Percentiles rank a stretch among this genome's conserved stretches.
Evolutionary conservation across 208 protist genomes (phyloP).

Genomic region (Trypanosomatidae sp.): DNA sequence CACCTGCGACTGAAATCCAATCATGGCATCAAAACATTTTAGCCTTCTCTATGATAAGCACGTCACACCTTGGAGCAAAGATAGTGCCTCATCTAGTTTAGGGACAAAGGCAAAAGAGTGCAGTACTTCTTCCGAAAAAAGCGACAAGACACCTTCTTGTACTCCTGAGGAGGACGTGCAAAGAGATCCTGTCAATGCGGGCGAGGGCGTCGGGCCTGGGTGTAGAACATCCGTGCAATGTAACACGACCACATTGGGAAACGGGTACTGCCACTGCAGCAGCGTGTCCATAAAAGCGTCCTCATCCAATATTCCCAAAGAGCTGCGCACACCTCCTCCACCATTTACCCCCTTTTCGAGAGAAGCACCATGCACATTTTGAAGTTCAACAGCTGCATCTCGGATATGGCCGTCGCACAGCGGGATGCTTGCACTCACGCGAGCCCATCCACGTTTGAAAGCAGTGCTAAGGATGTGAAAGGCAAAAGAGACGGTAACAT

Average conservation of each 20-base stretch:
- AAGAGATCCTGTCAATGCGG: neutral
- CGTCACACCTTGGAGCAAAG: neutral
- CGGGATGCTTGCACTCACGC: slow-evolving; percentile 30
- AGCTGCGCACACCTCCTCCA: neutral
- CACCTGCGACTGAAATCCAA: too few relatives aligned
- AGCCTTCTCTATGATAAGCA: neutral
- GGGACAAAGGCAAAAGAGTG: slow-evolving; percentile 2
- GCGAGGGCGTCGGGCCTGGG: neutral
- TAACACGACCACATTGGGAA: slow-evolving; percentile 30
- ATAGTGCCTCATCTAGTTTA: slow-evolving; percentile 12
- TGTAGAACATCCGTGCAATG: slow-evolving; percentile 20
- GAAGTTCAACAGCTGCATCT: neutral
- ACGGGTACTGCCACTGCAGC: slow-evolving; percentile 38
- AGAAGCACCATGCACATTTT: neutral
- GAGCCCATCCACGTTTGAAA: slow-evolving; percentile 37
- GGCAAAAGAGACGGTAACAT: slow-evolving; percentile 25
- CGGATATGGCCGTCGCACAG: neutral
- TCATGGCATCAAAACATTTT: neutral
- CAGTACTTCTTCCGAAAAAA: slow-evolving; percentile 25
- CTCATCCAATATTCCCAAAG: slow-evolving; percentile 30
- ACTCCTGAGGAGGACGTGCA: neutral
- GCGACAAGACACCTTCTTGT: neutral
- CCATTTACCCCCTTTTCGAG: too few relatives aligned
- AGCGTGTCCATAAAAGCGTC: slow-evolving; percentile 56
- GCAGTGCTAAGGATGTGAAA: slow-evolving; percentile 47